A percentile compares a stretch with the other conserved stretches of the same genome.
Evolutionary conservation across 23 red algal genomes (phyloP).

Genomic region (Pyropia yezoensis): DNA sequence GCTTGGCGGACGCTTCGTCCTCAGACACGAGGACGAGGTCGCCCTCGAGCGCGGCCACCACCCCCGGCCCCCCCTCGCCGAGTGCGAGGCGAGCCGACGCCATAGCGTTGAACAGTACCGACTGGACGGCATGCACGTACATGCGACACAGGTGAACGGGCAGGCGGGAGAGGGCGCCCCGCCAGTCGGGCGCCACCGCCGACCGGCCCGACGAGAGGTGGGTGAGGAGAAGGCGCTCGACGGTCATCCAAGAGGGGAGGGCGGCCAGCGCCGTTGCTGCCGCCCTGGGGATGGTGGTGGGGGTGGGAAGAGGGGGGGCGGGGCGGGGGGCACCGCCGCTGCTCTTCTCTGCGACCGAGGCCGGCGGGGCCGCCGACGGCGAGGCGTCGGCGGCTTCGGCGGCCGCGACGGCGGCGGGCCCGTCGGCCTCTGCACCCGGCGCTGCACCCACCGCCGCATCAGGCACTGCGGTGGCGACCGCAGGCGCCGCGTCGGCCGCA

Average conservation of each 20-base stretch:
- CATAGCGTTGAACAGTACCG: conserved; percentile 91
- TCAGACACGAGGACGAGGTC: conserved; percentile 13
- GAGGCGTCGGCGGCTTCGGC: too few species aligned
- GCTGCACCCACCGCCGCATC: too few species aligned
- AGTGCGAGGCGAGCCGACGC: conserved; percentile 56
- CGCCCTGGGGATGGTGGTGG: too few species aligned
- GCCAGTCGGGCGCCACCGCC: conserved; percentile 33
- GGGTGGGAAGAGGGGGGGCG: too few species aligned
- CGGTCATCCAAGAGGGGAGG: conserved; percentile 5
- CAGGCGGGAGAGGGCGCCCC: conserved; percentile 53
- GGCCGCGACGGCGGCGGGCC: too few species aligned
- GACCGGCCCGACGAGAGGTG: conserved; percentile 19
- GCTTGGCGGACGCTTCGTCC: conserved; percentile 1
- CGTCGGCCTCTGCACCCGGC: too few species aligned
- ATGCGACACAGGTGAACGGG: conserved; percentile 67
- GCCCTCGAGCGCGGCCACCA: conserved; percentile 31
- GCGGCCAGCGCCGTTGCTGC: too few species aligned
- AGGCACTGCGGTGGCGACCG: too few species aligned
- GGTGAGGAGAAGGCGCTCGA: conserved; percentile 8
- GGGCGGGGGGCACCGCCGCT: too few species aligned
- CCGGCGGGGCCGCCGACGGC: too few species aligned
- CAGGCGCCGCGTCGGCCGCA: too few species aligned
- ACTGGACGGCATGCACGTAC: conserved; percentile 94
- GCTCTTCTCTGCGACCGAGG: too few species aligned
- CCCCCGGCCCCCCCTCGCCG: conserved; percentile 3